Percentiles rank a stretch among this genome's conserved stretches.
Conservation (phyloP, 306 rosid species). For the Quercus agrifolia region DNA sequence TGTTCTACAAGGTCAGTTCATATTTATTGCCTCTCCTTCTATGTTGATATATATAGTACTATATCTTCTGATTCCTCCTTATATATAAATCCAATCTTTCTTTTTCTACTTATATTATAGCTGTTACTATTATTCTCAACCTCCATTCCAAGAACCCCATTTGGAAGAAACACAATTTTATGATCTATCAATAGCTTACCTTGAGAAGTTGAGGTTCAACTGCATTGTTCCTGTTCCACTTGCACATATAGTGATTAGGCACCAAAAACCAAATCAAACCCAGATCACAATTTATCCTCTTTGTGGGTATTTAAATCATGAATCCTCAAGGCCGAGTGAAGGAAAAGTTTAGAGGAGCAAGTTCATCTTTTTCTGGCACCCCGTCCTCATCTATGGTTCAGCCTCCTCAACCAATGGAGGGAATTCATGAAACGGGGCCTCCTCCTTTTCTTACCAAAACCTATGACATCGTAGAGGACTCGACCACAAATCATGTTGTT, state of each 20-base stretch:
- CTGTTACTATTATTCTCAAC: neutral
- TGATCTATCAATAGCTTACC: neutral
- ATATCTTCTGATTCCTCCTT: neutral
- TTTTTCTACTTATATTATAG: neutral
- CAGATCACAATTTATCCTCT: slow-evolving; percentile 22
- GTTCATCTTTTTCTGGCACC: slow-evolving; percentile 1
- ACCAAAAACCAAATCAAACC: slow-evolving; percentile 9
- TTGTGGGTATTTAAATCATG: slow-evolving; percentile 20
- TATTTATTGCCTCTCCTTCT: neutral
- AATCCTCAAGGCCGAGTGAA: slow-evolving; percentile 34
- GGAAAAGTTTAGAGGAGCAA: slow-evolving; percentile 40
- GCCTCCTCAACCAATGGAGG: slow-evolving; percentile 59
- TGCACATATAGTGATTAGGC: neutral
- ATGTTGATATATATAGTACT: no score
- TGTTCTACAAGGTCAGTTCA: neutral
- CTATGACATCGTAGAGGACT: slow-evolving; percentile 74
- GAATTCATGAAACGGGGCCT: slow-evolving; percentile 68
- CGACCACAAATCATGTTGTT: slow-evolving; percentile 55
- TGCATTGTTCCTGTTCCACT: neutral
- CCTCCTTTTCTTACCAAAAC: slow-evolving; percentile 91
- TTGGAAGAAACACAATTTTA: neutral
- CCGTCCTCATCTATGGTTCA: neutral
- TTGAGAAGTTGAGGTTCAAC: neutral
- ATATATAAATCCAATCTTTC: neutral
- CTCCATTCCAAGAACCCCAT: neutral